Evolutionary conservation across 2,329 filamentous ascomycete species (phyloP).

Genomic region (Elsinoe arachidis): DNA sequence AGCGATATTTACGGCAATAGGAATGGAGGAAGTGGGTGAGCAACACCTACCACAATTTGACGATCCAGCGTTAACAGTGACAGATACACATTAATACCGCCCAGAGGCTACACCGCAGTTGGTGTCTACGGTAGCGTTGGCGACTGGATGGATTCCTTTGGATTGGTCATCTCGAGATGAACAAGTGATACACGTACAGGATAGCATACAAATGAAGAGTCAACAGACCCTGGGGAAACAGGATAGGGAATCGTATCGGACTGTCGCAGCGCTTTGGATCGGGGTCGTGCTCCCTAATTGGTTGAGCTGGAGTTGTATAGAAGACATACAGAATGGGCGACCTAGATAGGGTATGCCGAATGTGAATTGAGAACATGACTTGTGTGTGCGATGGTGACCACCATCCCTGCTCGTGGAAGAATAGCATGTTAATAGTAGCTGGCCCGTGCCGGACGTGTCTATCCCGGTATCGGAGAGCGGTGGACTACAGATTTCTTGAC

Average conservation of each 20-base stretch:
- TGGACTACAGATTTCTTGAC: background rate
- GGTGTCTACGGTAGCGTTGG: conserved; percentile 78
- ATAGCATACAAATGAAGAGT: background rate
- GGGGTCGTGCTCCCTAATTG: background rate
- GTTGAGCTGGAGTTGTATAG: conserved; percentile 8
- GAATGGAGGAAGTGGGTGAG: conserved; percentile 72
- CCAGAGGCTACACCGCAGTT: conserved; percentile 78
- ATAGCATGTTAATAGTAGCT: no score
- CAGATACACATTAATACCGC: conserved; percentile 81
- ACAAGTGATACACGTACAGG: background rate
- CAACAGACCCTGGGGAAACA: background rate
- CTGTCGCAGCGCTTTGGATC: background rate
- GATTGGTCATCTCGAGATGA: conserved; percentile 67
- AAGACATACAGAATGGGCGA: background rate
- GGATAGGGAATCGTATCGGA: background rate
- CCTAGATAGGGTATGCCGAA: background rate
- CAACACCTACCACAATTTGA: conserved; percentile 22
- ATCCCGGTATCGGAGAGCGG: background rate
- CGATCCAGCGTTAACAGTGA: background rate
- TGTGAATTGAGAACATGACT: background rate
- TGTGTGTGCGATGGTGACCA: no score
- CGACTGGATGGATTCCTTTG: conserved; percentile 76
- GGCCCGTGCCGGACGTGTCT: no score
- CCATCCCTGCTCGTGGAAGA: no score
- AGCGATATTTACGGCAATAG: conserved; percentile 79